phyloP scores from a whole-genome alignment of 2,329 filamentous ascomycete genomes.

The Dactylonectria macrodidyma region DNA sequence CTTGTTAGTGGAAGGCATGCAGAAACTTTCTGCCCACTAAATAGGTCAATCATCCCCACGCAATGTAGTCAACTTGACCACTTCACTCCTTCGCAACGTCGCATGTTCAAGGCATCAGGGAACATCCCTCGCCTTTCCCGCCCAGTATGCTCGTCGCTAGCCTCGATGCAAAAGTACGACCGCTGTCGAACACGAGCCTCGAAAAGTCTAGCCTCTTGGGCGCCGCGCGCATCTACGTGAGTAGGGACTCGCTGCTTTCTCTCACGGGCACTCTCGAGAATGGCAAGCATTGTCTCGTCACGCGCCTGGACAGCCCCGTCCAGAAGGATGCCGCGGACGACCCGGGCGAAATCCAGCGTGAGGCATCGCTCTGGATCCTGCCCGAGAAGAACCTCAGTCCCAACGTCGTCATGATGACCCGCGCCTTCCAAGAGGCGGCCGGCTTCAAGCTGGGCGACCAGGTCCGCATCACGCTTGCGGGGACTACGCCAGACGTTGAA shows the following conservation, averaged over 20 bases:
- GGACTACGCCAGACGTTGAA: conserved; percentile 68
- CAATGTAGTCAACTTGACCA: background rate
- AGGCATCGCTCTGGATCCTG: conserved; percentile 66
- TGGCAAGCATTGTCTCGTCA: conserved; percentile 60
- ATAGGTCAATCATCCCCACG: conserved; percentile 2
- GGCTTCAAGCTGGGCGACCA: conserved; percentile 81
- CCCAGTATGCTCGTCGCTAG: conserved; percentile 52
- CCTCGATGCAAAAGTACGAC: conserved; percentile 59
- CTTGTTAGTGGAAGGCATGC: conserved; percentile 5
- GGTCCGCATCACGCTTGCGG: conserved; percentile 71
- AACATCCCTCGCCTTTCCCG: background rate
- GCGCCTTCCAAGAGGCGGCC: conserved; percentile 80
- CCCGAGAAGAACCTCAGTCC: conserved; percentile 75
- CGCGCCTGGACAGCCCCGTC: conserved; percentile 47
- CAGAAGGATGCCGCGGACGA: conserved; percentile 25
- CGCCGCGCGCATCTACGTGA: conserved; percentile 64
- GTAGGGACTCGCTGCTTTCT: conserved; percentile 62
- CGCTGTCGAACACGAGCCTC: conserved; percentile 57
- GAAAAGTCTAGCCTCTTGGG: conserved; percentile 60
- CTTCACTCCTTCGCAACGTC: background rate
- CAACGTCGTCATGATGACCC: conserved; percentile 80
- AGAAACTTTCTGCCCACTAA: conserved; percentile 5
- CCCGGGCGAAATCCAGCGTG: conserved; percentile 49
- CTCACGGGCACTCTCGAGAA: conserved; percentile 60
- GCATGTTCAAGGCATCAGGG: conserved; percentile 3